Evolutionary conservation across 2,329 filamentous ascomycete species (phyloP).

Genomic region (Xylogone sp.): DNA sequence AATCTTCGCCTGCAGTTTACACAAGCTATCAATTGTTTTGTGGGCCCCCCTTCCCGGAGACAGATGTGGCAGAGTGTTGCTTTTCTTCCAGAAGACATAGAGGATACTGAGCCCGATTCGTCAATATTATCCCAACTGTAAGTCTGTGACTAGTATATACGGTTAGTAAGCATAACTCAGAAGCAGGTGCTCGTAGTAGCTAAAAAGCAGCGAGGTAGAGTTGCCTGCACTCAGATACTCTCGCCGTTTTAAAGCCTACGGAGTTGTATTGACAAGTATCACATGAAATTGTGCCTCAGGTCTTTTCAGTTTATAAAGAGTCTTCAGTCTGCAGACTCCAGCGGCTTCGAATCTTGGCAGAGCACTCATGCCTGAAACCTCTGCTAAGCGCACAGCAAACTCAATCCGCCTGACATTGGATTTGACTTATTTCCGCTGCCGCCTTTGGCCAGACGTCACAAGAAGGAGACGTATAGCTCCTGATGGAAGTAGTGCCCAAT

Average conservation of each 20-base stretch:
- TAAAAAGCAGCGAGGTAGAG: neutral
- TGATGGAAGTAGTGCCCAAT: conserved; percentile 39
- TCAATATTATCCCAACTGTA: conserved; percentile 9
- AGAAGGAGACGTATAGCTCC: conserved; percentile 46
- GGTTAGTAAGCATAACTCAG: conserved; percentile 10
- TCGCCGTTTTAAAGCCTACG: neutral
- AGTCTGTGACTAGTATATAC: conserved; percentile 7
- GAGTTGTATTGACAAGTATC: neutral
- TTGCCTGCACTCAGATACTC: neutral
- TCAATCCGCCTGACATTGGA: conserved; percentile 7
- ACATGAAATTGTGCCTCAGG: conserved; percentile 52
- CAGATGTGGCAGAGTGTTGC: conserved; percentile 16
- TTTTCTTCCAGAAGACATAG: conserved; percentile 15
- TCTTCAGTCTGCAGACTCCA: conserved; percentile 33
- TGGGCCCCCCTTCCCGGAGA: conserved; percentile 6
- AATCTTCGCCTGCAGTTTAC: conserved; percentile 13
- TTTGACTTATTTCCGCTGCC: conserved; percentile 43
- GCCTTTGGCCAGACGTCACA: conserved; percentile 56
- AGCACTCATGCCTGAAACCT: conserved; percentile 9
- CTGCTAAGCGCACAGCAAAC: conserved; percentile 10
- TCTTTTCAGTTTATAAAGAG: conserved; percentile 66
- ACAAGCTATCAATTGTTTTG: conserved; percentile 15
- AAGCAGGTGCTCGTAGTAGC: neutral
- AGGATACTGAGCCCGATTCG: conserved; percentile 19
- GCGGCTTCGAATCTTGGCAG: conserved; percentile 25